phyloP scores from a whole-genome alignment of 352 stramenopile genomes.

The Phytophthora meadii region DNA sequence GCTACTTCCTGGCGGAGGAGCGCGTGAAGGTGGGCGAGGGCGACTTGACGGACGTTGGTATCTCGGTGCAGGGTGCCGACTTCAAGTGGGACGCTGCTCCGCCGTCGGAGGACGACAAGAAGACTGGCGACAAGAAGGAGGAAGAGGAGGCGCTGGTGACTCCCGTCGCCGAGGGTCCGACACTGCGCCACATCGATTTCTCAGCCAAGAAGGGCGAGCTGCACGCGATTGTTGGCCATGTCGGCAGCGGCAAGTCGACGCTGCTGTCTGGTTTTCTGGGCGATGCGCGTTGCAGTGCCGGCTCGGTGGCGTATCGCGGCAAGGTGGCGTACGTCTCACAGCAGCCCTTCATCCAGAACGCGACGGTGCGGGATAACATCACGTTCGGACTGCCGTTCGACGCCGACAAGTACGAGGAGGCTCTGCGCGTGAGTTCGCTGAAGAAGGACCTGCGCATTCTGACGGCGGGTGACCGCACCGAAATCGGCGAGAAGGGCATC shows the following conservation, averaged over 20 bases:
- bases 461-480: constrained; percentile 93
- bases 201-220: constrained; percentile 70
- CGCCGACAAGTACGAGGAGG: constrained; percentile 56
- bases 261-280: constrained; percentile 57
- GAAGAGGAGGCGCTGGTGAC: constrained; percentile 33
- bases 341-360: constrained; percentile 97
- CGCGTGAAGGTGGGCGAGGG: constrained; percentile 76
- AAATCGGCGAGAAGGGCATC: constrained; percentile 98
- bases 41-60: constrained; percentile 73
- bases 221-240: constrained; percentile 57
- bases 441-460: constrained; percentile 60
- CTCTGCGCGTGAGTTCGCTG: constrained; percentile 52
- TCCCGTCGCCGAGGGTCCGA: constrained; percentile 31
- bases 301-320: constrained; percentile 75
- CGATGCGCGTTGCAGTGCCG: constrained; percentile 41
- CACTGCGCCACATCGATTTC: constrained; percentile 71
- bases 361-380: constrained; percentile 96
- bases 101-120: constrained; percentile 20
- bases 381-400: constrained; percentile 90
- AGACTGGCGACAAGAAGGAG: constrained; percentile 50
- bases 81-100: constrained; percentile 77
- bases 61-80: constrained; percentile 58
- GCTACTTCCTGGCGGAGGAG: constrained; percentile 78
- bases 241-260: constrained; percentile 68
- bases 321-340: constrained; percentile 94